A percentile compares a stretch with the other conserved stretches of the same genome.
These are phyloP conservation scores for Cymbopogon citratus DNA, from an alignment of 176 grass and related monocot species.

Conservation along the genomic window DNA sequence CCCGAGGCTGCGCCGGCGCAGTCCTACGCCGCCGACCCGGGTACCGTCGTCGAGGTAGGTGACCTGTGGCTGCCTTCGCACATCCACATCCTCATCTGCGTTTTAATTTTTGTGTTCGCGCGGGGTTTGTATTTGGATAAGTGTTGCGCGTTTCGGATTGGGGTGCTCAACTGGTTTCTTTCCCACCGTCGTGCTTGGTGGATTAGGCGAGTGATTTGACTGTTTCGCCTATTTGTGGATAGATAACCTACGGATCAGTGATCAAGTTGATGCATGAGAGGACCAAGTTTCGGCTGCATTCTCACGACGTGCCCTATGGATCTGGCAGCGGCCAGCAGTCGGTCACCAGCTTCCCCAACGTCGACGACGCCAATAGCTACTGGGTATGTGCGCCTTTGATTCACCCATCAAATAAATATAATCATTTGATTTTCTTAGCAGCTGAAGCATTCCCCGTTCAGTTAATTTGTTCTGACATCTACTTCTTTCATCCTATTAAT, in stretches of 20 bases:
- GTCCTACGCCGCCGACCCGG: constrained; percentile 37
- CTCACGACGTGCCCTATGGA: constrained; percentile 82
- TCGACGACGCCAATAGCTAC: constrained; percentile 77
- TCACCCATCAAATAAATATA: neutral
- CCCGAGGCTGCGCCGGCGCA: constrained; percentile 46
- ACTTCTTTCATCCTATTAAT: neutral
- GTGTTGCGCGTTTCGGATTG: neutral
- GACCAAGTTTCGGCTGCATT: constrained; percentile 70
- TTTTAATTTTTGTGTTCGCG: neutral
- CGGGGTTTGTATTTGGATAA: neutral
- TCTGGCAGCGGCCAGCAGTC: constrained; percentile 83
- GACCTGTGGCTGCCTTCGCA: neutral
- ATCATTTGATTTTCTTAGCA: neutral
- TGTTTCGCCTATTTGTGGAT: constrained; percentile 5
- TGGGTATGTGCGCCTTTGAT: constrained; percentile 44
- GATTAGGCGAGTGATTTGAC: constrained; percentile 2
- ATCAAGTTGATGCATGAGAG: constrained; percentile 74
- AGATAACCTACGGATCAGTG: constrained; percentile 70
- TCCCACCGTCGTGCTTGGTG: neutral
- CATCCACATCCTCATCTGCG: neutral
- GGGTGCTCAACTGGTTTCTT: neutral
- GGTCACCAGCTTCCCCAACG: constrained; percentile 70
- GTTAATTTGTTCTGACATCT: neutral
- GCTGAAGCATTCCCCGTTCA: neutral
- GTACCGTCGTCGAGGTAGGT: constrained; percentile 52